These are phyloP conservation scores for Candida tibetensis DNA, from an alignment of 805 yeast species.

Conservation along the genomic window DNA sequence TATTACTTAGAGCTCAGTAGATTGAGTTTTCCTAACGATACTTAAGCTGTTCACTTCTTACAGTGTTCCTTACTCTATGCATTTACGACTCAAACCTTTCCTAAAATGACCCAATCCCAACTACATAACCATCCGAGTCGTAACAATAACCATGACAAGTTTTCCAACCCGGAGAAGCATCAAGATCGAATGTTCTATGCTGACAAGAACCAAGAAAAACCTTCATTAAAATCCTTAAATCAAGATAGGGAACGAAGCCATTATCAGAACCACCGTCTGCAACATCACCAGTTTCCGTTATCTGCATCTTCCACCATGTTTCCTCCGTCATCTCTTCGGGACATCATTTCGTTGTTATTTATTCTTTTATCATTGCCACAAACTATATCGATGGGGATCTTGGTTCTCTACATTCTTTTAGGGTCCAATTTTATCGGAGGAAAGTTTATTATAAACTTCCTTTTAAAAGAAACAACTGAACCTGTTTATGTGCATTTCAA, in stretches of 20 bases:
- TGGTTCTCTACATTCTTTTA: slow-evolving; percentile 10
- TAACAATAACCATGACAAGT: background rate
- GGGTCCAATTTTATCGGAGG: slow-evolving; percentile 14
- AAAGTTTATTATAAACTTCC: slow-evolving; percentile 10
- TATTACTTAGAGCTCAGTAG: too few relatives aligned
- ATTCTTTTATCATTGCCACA: slow-evolving; percentile 14
- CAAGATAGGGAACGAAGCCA: background rate
- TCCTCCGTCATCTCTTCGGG: slow-evolving; percentile 12
- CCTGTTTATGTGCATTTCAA: slow-evolving; percentile 4
- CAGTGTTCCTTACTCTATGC: background rate
- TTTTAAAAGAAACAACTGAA: slow-evolving; percentile 5
- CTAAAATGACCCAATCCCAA: background rate
- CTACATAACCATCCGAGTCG: slow-evolving; percentile 1
- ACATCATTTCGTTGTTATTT: slow-evolving; percentile 13
- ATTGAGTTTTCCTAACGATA: too few relatives aligned
- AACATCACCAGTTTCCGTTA: slow-evolving; percentile 8
- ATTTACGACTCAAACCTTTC: background rate
- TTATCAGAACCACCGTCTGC: slow-evolving; percentile 9
- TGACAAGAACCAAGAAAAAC: background rate
- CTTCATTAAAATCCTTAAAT: background rate
- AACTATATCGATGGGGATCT: slow-evolving; percentile 9
- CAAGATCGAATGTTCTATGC: background rate
- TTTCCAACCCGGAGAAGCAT: background rate
- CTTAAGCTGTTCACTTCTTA: too few relatives aligned
- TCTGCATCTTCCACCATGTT: slow-evolving; percentile 7